Evolutionary conservation across 2,329 filamentous ascomycete genomes (phyloP).

Genomic region (Zymoseptoria tritici): DNA sequence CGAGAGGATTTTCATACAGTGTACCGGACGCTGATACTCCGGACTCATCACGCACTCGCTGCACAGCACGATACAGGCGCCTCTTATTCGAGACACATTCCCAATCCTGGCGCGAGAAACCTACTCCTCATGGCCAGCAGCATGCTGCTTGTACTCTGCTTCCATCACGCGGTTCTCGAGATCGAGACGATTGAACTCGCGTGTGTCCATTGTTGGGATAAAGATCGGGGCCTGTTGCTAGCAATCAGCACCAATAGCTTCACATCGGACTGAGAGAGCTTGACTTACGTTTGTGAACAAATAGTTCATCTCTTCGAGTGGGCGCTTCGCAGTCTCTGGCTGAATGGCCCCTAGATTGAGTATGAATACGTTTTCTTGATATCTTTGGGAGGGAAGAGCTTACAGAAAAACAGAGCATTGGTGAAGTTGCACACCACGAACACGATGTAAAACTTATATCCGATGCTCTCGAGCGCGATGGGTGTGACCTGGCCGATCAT

Average conservation of each 20-base stretch:
- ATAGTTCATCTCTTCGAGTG: conserved; percentile 62
- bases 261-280: conserved; percentile 12
- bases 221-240: conserved; percentile 46
- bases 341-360: conserved; percentile 43
- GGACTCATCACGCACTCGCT: no score
- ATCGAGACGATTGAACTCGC: conserved; percentile 48
- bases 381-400: neutral
- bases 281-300: conserved; percentile 45
- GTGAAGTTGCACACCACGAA: conserved; percentile 64
- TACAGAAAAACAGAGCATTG: conserved; percentile 58
- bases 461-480: conserved; percentile 49
- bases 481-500: conserved; percentile 65
- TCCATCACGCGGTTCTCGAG: conserved; percentile 53
- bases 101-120: neutral
- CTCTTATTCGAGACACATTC: neutral
- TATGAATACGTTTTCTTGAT: neutral
- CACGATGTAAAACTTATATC: conserved; percentile 52
- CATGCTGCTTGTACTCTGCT: conserved; percentile 46
- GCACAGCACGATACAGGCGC: neutral
- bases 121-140: conserved; percentile 19
- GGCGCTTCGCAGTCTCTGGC: conserved; percentile 57
- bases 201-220: conserved; percentile 50
- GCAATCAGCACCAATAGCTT: conserved; percentile 6
- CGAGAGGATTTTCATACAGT: no score
- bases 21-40: no score